A percentile compares a stretch with the other conserved stretches of the same genome.
phyloP scores from a whole-genome alignment of 2,329 filamentous ascomycete species.

The Phialocephala subalpina region DNA sequence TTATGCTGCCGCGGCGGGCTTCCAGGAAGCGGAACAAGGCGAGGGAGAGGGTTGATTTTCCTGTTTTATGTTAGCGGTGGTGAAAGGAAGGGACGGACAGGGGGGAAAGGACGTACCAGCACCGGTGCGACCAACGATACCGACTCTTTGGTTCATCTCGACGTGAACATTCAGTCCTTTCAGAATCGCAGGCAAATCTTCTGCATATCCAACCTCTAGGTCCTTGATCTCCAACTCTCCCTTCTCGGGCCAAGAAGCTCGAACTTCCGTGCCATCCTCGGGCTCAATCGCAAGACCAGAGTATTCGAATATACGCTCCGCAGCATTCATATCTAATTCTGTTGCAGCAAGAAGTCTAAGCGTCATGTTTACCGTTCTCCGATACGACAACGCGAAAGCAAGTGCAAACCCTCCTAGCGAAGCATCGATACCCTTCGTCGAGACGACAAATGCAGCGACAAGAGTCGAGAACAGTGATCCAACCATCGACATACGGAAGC shows the following conservation, averaged over 20 bases:
- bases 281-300: conserved; percentile 71
- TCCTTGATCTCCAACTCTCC: conserved; percentile 75
- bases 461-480: conserved; percentile 72
- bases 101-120: conserved; percentile 30
- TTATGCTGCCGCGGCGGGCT: conserved; percentile 49
- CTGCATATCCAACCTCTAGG: conserved; percentile 74
- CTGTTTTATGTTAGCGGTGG: conserved; percentile 26
- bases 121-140: conserved; percentile 41
- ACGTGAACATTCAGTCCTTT: conserved; percentile 72
- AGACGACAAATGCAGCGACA: conserved; percentile 70
- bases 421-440: conserved; percentile 67
- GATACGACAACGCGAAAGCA: conserved; percentile 75
- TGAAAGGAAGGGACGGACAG: background rate
- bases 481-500: conserved; percentile 72
- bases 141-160: conserved; percentile 61
- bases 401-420: conserved; percentile 78
- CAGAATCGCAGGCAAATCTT: conserved; percentile 73
- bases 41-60: conserved; percentile 41
- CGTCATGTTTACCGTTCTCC: conserved; percentile 67
- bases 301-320: conserved; percentile 79
- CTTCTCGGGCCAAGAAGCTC: conserved; percentile 76
- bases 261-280: conserved; percentile 66
- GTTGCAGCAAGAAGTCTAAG: conserved; percentile 72
- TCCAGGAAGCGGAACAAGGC: conserved; percentile 36
- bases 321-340: conserved; percentile 80